Evolutionary conservation across 352 stramenopile genomes (phyloP).

Genomic region (Elongisporangium prolatum): DNA sequence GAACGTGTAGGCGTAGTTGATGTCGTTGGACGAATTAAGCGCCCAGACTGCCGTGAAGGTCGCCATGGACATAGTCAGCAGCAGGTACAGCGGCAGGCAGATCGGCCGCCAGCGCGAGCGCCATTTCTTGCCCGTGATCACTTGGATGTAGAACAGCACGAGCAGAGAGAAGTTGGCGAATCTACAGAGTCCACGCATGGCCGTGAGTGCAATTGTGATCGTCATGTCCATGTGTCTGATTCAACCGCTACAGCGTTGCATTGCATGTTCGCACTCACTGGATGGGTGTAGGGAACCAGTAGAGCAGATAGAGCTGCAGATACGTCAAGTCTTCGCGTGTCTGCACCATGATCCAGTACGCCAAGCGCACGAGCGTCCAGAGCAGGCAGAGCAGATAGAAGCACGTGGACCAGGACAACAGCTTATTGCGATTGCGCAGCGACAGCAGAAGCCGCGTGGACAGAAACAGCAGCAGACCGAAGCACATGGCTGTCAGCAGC

Average conservation of each 20-base stretch:
- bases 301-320: conserved; percentile 81
- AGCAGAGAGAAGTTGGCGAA: conserved; percentile 88
- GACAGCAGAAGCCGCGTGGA: conserved; percentile 58
- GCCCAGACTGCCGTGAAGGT: conserved; percentile 85
- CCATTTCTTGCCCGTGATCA: conserved; percentile 76
- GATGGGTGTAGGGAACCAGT: conserved; percentile 83
- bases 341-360: conserved; percentile 84
- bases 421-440: conserved; percentile 79
- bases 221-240: background rate
- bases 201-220: background rate
- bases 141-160: conserved; percentile 87
- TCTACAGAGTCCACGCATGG: conserved; percentile 5
- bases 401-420: conserved; percentile 78
- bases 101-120: conserved; percentile 66
- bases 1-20: conserved; percentile 53
- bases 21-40: conserved; percentile 82
- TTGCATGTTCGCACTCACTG: conserved; percentile 26
- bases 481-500: conserved; percentile 73
- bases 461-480: conserved; percentile 69
- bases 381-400: conserved; percentile 79
- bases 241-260: background rate
- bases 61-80: conserved; percentile 77
- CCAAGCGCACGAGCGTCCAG: conserved; percentile 74
- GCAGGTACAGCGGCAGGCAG: conserved; percentile 78
- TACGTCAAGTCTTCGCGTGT: conserved; percentile 70